phyloP scores from a whole-genome alignment of 2,329 filamentous ascomycete species.

The Ophiostoma perfectum region DNA sequence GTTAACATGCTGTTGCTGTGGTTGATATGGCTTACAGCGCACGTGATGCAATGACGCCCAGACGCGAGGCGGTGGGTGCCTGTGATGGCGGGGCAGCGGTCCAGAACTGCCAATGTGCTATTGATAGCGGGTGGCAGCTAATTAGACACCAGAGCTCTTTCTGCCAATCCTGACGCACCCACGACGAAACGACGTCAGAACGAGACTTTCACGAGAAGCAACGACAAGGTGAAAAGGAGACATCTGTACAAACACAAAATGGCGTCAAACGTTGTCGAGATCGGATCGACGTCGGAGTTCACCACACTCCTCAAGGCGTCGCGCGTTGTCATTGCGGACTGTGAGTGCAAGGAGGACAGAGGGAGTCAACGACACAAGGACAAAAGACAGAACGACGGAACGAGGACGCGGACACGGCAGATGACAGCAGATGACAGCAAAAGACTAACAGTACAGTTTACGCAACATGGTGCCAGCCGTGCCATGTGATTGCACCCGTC shows the following conservation, averaged over 20 bases:
- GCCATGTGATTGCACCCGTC: conserved; percentile 74
- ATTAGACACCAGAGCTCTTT: neutral
- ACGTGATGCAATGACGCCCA: conserved; percentile 11
- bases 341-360: conserved; percentile 48
- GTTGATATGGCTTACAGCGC: neutral
- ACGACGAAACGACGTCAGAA: neutral
- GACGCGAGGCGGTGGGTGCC: conserved; percentile 10
- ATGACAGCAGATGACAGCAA: neutral
- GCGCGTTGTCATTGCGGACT: conserved; percentile 79
- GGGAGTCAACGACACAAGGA: neutral
- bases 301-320: conserved; percentile 62
- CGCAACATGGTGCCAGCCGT: conserved; percentile 79
- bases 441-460: conserved; percentile 56
- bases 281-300: conserved; percentile 57
- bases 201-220: neutral
- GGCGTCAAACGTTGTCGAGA: conserved; percentile 32
- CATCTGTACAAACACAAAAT: neutral
- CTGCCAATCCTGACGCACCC: neutral
- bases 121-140: neutral
- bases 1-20: neutral
- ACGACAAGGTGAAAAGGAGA: neutral
- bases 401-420: too few relatives aligned
- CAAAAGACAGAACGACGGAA: neutral
- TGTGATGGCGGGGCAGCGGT: conserved; percentile 9
- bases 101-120: neutral